Evolutionary conservation across 352 stramenopile genomes (phyloP).

Genomic region (Phytophthora megakarya): DNA sequence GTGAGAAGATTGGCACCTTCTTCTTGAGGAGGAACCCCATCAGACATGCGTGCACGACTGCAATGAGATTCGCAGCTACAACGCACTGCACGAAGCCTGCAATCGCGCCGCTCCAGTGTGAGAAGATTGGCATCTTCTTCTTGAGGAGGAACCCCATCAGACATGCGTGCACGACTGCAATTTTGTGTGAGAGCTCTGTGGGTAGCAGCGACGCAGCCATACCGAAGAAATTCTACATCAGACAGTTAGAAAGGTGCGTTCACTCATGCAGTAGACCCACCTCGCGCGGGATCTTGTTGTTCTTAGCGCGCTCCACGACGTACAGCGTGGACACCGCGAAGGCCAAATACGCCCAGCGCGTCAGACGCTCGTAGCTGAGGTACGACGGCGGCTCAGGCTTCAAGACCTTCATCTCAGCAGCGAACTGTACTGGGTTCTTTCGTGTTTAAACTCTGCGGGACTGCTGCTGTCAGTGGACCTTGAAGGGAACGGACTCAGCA

Average conservation of each 20-base stretch:
- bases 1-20: conserved; percentile 54
- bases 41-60: conserved; percentile 48
- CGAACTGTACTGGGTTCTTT: conserved; percentile 2
- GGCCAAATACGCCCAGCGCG: conserved; percentile 47
- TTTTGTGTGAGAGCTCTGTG: conserved; percentile 59
- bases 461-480: conserved; percentile 18
- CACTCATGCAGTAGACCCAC: conserved; percentile 15
- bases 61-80: conserved; percentile 47
- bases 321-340: conserved; percentile 49
- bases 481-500: conserved; percentile 25
- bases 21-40: conserved; percentile 45
- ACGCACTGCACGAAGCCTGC: conserved; percentile 52
- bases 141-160: conserved; percentile 43
- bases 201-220: conserved; percentile 49
- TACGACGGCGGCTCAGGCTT: conserved; percentile 24
- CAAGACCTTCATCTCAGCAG: conserved; percentile 37
- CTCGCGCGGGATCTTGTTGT: conserved; percentile 50
- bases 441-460: not conserved
- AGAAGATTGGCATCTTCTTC: conserved; percentile 56
- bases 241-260: conserved; percentile 10
- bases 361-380: conserved; percentile 37
- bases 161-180: conserved; percentile 47
- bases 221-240: conserved; percentile 45
- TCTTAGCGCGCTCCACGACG: conserved; percentile 43
- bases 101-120: conserved; percentile 51